These are phyloP conservation scores for Luzula sylvatica DNA, from an alignment of 176 grass and related monocot genomes.

Conservation along the genomic window DNA sequence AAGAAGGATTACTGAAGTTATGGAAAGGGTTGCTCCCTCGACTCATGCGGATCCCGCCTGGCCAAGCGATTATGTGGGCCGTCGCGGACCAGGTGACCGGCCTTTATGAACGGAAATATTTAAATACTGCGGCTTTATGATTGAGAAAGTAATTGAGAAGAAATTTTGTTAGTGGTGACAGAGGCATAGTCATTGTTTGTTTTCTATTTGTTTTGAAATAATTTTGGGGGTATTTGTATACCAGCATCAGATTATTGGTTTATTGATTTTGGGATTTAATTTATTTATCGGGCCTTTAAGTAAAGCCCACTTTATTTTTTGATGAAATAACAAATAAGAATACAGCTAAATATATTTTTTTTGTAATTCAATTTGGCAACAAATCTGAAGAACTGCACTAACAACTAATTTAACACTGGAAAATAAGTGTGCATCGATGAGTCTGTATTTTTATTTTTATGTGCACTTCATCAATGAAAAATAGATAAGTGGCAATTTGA, in stretches of 20 bases:
- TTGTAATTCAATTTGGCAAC: no score
- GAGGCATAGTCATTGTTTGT: conserved; percentile 15
- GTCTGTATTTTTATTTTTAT: no score
- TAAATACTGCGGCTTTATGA: conserved; percentile 37
- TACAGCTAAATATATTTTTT: no score
- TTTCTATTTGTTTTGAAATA: background rate
- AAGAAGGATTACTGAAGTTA: conserved; percentile 65
- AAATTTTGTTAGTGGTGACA: background rate
- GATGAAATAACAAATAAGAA: no score
- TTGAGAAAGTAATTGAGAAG: background rate
- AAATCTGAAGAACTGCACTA: no score
- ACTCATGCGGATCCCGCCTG: conserved; percentile 98
- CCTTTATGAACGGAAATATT: conserved; percentile 63
- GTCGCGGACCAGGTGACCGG: conserved; percentile 94
- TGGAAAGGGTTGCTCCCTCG: conserved; percentile 95
- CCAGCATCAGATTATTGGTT: conserved; percentile 23
- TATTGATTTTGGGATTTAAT: no score
- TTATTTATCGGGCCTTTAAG: no score
- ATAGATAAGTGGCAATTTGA: no score
- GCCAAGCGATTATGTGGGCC: conserved; percentile 94
- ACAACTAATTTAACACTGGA: no score
- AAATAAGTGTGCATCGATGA: no score
- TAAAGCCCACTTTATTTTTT: no score
- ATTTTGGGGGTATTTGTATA: conserved; percentile 12
- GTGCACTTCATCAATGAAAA: no score